These are phyloP conservation scores for Paecilomyces niveus DNA, from an alignment of 2,329 filamentous ascomycete species.

Conservation along the genomic window DNA sequence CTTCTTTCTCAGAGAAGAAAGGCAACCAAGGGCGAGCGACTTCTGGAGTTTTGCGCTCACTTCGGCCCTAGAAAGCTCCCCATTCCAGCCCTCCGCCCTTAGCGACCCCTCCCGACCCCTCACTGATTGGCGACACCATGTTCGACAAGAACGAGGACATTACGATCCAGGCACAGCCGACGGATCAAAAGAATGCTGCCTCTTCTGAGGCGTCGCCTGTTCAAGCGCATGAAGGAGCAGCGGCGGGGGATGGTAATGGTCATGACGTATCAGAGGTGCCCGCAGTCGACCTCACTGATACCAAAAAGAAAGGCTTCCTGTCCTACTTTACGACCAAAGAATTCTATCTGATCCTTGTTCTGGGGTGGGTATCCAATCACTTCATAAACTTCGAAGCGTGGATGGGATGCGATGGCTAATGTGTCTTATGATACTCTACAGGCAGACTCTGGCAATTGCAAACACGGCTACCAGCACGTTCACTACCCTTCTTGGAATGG, in stretches of 20 bases:
- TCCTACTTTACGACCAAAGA: slow-evolving; percentile 75
- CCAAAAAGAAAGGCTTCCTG: slow-evolving; percentile 45
- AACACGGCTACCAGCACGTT: slow-evolving; percentile 93
- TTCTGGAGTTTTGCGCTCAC: slow-evolving; percentile 54
- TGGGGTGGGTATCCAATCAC: slow-evolving; percentile 51
- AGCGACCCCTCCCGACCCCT: neutral
- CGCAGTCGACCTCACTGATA: slow-evolving; percentile 30
- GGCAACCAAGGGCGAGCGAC: slow-evolving; percentile 42
- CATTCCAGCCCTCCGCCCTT: neutral
- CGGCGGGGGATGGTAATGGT: slow-evolving; percentile 7
- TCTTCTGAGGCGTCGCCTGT: slow-evolving; percentile 7
- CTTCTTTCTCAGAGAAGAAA: neutral
- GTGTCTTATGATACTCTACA: slow-evolving; percentile 19
- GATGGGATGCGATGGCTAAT: neutral
- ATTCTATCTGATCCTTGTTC: slow-evolving; percentile 74
- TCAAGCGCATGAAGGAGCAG: neutral
- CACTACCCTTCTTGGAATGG: slow-evolving; percentile 61
- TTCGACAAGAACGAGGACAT: slow-evolving; percentile 19
- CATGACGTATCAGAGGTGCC: slow-evolving; percentile 16
- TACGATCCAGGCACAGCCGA: slow-evolving; percentile 15
- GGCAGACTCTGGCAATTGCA: slow-evolving; percentile 77
- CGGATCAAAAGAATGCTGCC: slow-evolving; percentile 2
- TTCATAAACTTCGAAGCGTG: neutral
- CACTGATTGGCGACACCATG: slow-evolving; percentile 12
- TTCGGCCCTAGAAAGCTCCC: slow-evolving; percentile 41